phyloP scores from a whole-genome alignment of 768 basidiomycete species.

The Coprinellus aureogranulatus region DNA sequence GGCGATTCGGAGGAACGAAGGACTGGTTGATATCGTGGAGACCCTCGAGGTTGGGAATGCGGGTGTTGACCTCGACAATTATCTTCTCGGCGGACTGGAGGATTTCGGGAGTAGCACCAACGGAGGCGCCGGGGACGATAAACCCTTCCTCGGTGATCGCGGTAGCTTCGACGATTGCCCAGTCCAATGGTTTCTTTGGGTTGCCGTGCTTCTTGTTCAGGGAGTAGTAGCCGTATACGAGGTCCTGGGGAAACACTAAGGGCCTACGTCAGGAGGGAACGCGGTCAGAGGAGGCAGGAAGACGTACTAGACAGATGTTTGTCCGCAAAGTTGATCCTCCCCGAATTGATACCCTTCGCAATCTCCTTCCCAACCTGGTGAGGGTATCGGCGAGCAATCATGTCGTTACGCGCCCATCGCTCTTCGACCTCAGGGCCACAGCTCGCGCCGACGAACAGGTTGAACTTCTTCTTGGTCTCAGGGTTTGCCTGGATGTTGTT shows the following conservation, averaged over 20 bases:
- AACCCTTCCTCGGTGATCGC: conserved; percentile 47
- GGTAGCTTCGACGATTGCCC: conserved; percentile 51
- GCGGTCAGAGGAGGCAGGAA: neutral
- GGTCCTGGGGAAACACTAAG: conserved; percentile 49
- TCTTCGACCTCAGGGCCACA: conserved; percentile 51
- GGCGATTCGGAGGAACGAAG: conserved; percentile 41
- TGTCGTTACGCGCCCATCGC: conserved; percentile 45
- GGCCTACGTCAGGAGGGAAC: neutral
- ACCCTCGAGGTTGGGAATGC: conserved; percentile 44
- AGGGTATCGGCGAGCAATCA: conserved; percentile 45
- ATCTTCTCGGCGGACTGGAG: conserved; percentile 48
- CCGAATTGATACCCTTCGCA: conserved; percentile 47
- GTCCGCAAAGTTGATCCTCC: conserved; percentile 46
- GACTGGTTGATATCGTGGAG: conserved; percentile 49
- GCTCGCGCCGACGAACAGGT: conserved; percentile 47
- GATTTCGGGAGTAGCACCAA: conserved; percentile 49
- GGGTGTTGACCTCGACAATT: conserved; percentile 50
- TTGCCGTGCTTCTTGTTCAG: conserved; percentile 44
- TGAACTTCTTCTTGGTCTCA: conserved; percentile 43
- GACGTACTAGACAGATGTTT: conserved; percentile 47
- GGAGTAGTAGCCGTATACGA: conserved; percentile 47
- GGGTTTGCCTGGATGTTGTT: conserved; percentile 45
- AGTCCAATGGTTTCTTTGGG: conserved; percentile 42
- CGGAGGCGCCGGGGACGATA: conserved; percentile 47
- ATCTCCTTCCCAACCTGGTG: conserved; percentile 51